Evolutionary conservation across 345 rosid genomes (phyloP).

Genomic region (Turritis glabra): DNA sequence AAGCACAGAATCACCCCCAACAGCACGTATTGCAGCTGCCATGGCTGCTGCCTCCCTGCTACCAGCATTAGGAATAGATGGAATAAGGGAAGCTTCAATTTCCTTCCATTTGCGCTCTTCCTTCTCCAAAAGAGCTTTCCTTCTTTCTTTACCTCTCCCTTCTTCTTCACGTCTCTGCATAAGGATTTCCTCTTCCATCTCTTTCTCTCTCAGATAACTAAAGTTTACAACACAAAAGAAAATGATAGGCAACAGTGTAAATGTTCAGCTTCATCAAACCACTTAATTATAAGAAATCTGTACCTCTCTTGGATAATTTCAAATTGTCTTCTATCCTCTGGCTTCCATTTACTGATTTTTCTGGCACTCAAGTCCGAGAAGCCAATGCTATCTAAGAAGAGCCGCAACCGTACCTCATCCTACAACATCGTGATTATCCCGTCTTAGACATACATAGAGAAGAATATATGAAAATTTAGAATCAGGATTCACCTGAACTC

Average conservation of each 20-base stretch:
- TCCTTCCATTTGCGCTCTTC: constrained; percentile 99
- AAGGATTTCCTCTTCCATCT: constrained; percentile 99
- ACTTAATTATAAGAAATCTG: constrained; percentile 15
- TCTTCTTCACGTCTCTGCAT: constrained; percentile 99
- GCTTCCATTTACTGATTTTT: constrained; percentile 99
- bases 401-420: constrained; percentile 99
- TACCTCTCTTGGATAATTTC: constrained; percentile 99
- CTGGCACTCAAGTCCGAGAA: constrained; percentile 94
- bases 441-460: constrained; percentile 23
- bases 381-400: constrained; percentile 99
- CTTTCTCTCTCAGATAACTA: constrained; percentile 97
- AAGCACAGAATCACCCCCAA: constrained; percentile 98
- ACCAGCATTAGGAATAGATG: constrained; percentile 98
- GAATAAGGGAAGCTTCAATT: constrained; percentile 97
- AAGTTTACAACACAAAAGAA: constrained; percentile 15
- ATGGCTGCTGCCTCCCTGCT: constrained; percentile 99
- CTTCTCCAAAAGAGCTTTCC: constrained; percentile 95
- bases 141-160: constrained; percentile 98
- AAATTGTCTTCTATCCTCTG: constrained; percentile 96
- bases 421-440: constrained; percentile 31
- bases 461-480: constrained; percentile 16
- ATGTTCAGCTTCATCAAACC: constrained; percentile 14
- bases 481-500: constrained; percentile 73
- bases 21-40: constrained; percentile 99
- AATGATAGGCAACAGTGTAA: constrained; percentile 3